Evolutionary conservation across 768 basidiomycete species (phyloP).

Genomic region (Russula brevipes): DNA sequence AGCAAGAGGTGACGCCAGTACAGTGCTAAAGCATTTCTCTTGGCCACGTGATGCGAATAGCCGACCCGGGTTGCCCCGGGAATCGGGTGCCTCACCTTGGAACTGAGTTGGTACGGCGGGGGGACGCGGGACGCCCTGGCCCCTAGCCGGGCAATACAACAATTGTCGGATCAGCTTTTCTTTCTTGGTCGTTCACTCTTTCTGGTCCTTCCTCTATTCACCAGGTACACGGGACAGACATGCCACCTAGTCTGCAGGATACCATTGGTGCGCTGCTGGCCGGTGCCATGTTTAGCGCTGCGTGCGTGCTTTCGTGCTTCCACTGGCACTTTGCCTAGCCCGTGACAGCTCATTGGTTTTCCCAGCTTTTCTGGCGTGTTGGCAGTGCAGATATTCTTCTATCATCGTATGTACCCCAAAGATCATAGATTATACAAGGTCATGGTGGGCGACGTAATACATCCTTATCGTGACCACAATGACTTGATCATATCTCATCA

Average conservation of each 20-base stretch:
- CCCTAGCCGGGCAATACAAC: too few species aligned
- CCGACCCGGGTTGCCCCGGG: too few species aligned
- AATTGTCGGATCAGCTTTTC: too few species aligned
- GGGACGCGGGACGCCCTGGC: too few species aligned
- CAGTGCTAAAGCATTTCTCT: too few species aligned
- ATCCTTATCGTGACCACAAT: not conserved
- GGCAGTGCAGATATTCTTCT: slow-evolving; percentile 6
- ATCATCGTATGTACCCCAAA: not conserved
- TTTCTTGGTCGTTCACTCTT: not conserved
- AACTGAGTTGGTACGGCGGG: not conserved
- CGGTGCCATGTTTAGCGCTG: not conserved
- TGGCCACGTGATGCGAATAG: too few species aligned
- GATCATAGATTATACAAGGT: slow-evolving; percentile 6
- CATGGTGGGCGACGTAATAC: not conserved
- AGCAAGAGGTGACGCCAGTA: too few species aligned
- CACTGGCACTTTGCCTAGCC: not conserved
- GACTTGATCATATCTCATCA: not conserved
- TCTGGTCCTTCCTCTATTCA: not conserved
- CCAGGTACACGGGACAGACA: not conserved
- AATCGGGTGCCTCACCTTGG: too few species aligned
- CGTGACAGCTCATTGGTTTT: not conserved
- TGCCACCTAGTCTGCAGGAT: not conserved
- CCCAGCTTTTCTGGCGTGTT: slow-evolving; percentile 3
- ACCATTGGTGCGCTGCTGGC: not conserved
- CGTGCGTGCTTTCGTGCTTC: not conserved